Base-by-base conservation (phyloP, 225 moss, liverwort and hornwort species). In the Anthoceros angustus region DNA sequence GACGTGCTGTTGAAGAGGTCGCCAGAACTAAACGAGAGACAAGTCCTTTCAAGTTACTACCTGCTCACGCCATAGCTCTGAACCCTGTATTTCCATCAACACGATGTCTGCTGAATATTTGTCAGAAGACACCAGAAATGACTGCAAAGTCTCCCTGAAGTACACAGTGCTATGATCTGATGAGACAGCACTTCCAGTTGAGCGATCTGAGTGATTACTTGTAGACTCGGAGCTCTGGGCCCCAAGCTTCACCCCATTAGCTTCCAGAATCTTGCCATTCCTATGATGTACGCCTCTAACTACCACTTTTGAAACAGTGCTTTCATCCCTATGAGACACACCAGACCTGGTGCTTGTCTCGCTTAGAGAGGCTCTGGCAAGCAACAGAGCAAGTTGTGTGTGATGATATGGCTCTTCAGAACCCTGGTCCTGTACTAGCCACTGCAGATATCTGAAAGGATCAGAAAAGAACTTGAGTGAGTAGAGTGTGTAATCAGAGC, bases 61-160 rank as follows among this genome's bases (percentile, higher is more conserved):
- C 86, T 98, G 95, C 81, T 98, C 95, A 77, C 77, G 86, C 95
- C 95, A 98, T 15, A 98, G 86, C 80, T 83, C 78, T 20, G 89
- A 92, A 5, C 83, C 88, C 67, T 83, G 76, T 69, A 98, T 87
- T 55, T 79, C 71, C 64, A 77, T 75, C 63, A 98, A 73, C 67
- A 98, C 85, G 67, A 74, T 73, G 25, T 82, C 76, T 70, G 92
- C 84, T 73, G 87, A 74, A 40, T 98, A 98, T 20, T 74, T 77
- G 70, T 92, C 81, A 9, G 95, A 98, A 26, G 80, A 78, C 67
- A 79, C 84, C 70, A 98, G 70, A 75, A 92, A 92, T 4, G 39
- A 67, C 43, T 88, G 84, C 48, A 98, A 69, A 73, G 83, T 78
- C 69, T 64, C 77, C 72, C 95, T 78, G 42, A 82, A 55, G 7